Evolutionary conservation across 106 monocot species (phyloP), one percentile per base, ranked within the genome.

Genomic region (Vanilla planifolia): DNA sequence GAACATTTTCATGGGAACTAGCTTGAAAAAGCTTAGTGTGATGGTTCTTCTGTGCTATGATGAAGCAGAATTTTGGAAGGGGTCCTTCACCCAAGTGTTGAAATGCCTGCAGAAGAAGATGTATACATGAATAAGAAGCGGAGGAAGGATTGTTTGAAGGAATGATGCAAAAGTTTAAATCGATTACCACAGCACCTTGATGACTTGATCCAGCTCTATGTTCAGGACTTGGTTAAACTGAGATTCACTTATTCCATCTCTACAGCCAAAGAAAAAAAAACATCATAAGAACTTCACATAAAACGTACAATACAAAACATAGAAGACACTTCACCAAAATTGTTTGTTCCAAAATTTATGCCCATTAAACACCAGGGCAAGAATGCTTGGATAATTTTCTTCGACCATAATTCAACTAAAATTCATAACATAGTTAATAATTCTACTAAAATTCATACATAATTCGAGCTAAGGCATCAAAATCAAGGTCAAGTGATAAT

Each of bases 161-260:
- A 6, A 11, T 52, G 14, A 57, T n/a, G 21, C 30, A 55, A 26
- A 32, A 47, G 43, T 41, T 47, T 17, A 20, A 17, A 33, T 16
- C 26, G 13, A 35, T 44, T 51, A 47, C 0, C 16, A 60, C n/a
- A 62, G 24, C 14, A 81, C 81, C 85, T 85, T 70, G n/a, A 76
- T 75, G 25, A 91, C 74, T 68, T 91, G 85, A 65, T 71, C 61
- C 30, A 85, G 68, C 60, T 92, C 92, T 33, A 80, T 58, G 41
- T 87, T 87, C 34, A 87, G 34, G 63, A 92, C 86, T 48, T 87
- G 80, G 58, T 59, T 68, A 52, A 92, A 87, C 25, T 92, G 83
- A 23, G 83, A 80, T 55, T 92, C 83, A 21, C 83, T 73, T 17
- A 92, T 86, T 60, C 92, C 86, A 73, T 92, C 86, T 71, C 92